phyloP scores from a whole-genome alignment of 2,329 filamentous ascomycete genomes.

The Talaromyces verruculosus region DNA sequence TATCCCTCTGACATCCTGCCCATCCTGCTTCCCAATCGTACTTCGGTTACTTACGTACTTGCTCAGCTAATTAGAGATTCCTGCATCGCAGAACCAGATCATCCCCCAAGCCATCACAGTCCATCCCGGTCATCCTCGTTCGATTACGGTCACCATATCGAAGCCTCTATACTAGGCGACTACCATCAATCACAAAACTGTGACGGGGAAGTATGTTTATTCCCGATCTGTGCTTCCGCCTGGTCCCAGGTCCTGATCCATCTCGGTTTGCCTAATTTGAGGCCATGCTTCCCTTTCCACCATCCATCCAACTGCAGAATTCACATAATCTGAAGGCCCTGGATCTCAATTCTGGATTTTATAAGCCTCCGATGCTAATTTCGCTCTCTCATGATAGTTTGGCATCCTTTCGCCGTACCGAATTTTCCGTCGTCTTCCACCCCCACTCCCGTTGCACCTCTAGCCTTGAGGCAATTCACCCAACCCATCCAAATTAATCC shows the following conservation, averaged over 20 bases:
- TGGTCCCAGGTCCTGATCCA: conserved; percentile 25
- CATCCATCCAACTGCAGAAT: neutral
- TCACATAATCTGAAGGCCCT: neutral
- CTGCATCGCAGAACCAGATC: conserved; percentile 30
- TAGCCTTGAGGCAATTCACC: conserved; percentile 26
- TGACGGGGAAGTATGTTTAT: conserved; percentile 36
- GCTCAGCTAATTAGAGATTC: conserved; percentile 36
- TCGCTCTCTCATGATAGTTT: neutral
- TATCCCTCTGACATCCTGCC: conserved; percentile 20
- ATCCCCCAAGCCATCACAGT: conserved; percentile 36
- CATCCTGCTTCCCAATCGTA: conserved; percentile 21
- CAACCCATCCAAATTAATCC: conserved; percentile 29
- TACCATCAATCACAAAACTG: conserved; percentile 28
- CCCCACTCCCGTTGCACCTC: conserved; percentile 29
- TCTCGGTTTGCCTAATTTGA: neutral
- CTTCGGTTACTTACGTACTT: conserved; percentile 4
- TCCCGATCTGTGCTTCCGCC: conserved; percentile 35
- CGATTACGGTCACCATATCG: conserved; percentile 25
- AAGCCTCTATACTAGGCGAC: conserved; percentile 32
- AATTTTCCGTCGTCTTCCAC: conserved; percentile 38
- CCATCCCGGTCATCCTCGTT: conserved; percentile 27
- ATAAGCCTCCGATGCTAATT: neutral
- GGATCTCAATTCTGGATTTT: neutral
- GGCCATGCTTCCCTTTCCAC: conserved; percentile 1
- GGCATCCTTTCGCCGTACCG: conserved; percentile 13